Evolutionary conservation across 495 filamentous ascomycete species (phyloP).

Genomic region (Hypoxylon crocopeplum): DNA sequence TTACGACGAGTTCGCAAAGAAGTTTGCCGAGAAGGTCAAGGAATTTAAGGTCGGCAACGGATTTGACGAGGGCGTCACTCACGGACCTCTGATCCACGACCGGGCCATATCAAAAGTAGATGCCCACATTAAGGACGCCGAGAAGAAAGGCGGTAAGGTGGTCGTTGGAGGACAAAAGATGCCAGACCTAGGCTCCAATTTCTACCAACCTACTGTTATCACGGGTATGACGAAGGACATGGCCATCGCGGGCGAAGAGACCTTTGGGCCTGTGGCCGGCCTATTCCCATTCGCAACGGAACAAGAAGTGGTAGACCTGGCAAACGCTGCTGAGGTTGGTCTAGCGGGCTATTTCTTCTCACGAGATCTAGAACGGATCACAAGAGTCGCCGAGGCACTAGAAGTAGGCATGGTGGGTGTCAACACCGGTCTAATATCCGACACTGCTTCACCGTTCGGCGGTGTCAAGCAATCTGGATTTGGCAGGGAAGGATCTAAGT

Average conservation of each 20-base stretch:
- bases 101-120: conserved; percentile 78
- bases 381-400: conserved; percentile 80
- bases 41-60: conserved; percentile 80
- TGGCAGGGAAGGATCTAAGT: conserved; percentile 88
- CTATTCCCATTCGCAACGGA: conserved; percentile 85
- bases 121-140: conserved; percentile 77
- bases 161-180: conserved; percentile 72
- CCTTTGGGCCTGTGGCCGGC: conserved; percentile 85
- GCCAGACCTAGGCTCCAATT: conserved; percentile 71
- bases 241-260: conserved; percentile 80
- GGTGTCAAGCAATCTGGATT: conserved; percentile 95
- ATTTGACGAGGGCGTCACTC: conserved; percentile 72
- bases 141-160: conserved; percentile 74
- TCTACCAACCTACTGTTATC: conserved; percentile 83
- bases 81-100: conserved; percentile 84
- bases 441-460: conserved; percentile 84
- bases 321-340: conserved; percentile 78
- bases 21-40: conserved; percentile 76
- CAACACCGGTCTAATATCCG: conserved; percentile 83
- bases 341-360: conserved; percentile 89
- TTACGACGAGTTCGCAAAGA: conserved; percentile 75
- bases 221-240: conserved; percentile 82
- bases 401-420: conserved; percentile 92
- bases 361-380: conserved; percentile 72
- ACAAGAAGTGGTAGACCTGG: conserved; percentile 80